Evolutionary conservation across 768 basidiomycete species (phyloP).

Genomic region (Rhizopogon vinicolor): DNA sequence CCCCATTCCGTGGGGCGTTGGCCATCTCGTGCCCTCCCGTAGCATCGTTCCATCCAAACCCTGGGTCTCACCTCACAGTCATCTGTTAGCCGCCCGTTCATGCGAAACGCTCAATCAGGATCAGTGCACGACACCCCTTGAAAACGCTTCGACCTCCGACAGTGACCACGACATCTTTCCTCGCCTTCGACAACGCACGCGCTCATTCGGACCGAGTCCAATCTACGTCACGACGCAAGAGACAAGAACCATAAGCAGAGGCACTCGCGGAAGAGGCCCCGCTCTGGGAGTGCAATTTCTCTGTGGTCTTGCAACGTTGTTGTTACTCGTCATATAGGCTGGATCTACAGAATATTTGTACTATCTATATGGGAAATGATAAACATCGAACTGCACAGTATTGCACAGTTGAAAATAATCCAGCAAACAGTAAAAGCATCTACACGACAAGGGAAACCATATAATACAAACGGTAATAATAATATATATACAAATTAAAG

Average conservation of each 20-base stretch:
- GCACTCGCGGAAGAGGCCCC: neutral
- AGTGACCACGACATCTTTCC: neutral
- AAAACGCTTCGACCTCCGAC: neutral
- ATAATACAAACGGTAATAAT: constrained; percentile 1
- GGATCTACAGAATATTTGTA: neutral
- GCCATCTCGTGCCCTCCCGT: constrained; percentile 8
- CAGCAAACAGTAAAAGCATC: constrained; percentile 6
- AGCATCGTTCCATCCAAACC: neutral
- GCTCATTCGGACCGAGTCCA: neutral
- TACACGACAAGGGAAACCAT: constrained; percentile 5
- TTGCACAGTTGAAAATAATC: neutral
- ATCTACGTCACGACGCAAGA: neutral
- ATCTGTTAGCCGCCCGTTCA: neutral
- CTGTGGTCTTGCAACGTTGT: neutral
- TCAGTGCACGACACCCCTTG: neutral
- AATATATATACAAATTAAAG: constrained; percentile 12
- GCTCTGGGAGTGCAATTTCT: neutral
- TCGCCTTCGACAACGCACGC: neutral
- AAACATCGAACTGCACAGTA: too few species aligned
- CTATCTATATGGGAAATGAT: neutral
- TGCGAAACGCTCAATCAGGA: neutral
- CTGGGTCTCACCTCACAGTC: neutral
- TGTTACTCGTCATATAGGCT: neutral
- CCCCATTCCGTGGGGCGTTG: constrained; percentile 33
- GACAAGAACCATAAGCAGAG: neutral